A percentile compares a stretch with the other conserved stretches of the same genome.
Evolutionary conservation across 2,329 filamentous ascomycete genomes (phyloP).

Genomic region (Davidsoniella virescens): DNA sequence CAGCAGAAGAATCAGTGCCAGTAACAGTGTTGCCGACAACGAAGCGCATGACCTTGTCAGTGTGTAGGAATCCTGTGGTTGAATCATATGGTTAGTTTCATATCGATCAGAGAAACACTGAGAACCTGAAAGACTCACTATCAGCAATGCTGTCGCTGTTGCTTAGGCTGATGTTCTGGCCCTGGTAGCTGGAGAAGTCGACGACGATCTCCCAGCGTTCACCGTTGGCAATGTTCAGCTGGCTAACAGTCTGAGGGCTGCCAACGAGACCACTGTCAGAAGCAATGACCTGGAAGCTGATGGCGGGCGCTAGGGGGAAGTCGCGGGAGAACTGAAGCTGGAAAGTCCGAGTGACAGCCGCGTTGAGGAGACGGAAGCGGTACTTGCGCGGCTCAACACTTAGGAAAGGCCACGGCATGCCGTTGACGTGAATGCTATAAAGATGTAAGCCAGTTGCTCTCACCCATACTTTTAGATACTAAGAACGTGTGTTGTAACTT

Average conservation of each 20-base stretch:
- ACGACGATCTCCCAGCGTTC: constrained; percentile 42
- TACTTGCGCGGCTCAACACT: constrained; percentile 45
- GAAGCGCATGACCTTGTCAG: constrained; percentile 36
- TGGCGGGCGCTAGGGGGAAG: constrained; percentile 16
- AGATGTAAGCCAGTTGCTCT: background rate
- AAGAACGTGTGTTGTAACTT: background rate
- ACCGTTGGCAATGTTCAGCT: constrained; percentile 30
- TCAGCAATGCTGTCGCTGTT: constrained; percentile 16
- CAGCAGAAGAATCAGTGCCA: constrained; percentile 22
- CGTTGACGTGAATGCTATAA: constrained; percentile 23
- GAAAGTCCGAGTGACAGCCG: constrained; percentile 31
- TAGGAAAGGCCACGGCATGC: constrained; percentile 41
- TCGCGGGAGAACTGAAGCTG: constrained; percentile 28
- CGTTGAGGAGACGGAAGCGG: constrained; percentile 37
- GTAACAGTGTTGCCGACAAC: constrained; percentile 24
- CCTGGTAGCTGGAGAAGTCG: constrained; percentile 33
- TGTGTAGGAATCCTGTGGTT: constrained; percentile 30
- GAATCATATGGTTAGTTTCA: background rate
- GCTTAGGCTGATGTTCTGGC: constrained; percentile 29
- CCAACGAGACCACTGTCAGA: constrained; percentile 36
- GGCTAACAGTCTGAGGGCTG: background rate
- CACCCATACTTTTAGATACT: no score
- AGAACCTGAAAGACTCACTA: background rate
- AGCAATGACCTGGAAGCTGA: constrained; percentile 36
- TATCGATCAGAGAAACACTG: background rate